Evolutionary conservation across 768 basidiomycete species (phyloP).

Genomic region (Calvatia gigantea): DNA sequence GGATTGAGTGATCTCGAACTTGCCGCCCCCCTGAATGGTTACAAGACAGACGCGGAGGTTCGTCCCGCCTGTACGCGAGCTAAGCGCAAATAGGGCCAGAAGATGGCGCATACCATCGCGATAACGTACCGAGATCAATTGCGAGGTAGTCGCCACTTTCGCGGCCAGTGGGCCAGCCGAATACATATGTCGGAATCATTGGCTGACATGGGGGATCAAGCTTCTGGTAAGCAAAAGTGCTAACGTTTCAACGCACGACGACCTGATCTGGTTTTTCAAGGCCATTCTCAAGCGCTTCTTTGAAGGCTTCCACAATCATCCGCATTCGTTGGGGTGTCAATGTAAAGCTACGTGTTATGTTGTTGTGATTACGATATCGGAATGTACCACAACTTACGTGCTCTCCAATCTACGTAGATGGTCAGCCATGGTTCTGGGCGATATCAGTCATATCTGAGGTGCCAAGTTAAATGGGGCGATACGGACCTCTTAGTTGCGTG

Average conservation of each 20-base stretch:
- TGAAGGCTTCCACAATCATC: constrained; percentile 96
- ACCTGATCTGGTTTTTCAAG: constrained; percentile 78
- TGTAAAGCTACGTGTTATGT: constrained; percentile 55
- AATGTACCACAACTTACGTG: constrained; percentile 49
- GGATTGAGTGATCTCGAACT: constrained; percentile 96
- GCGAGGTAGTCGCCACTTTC: constrained; percentile 91
- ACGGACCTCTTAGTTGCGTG: constrained; percentile 91
- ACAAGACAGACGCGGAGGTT: constrained; percentile 99
- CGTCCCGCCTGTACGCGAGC: constrained; percentile 64
- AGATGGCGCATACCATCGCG: constrained; percentile 11
- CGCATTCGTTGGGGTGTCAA: constrained; percentile 90
- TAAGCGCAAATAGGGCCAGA: constrained; percentile 1
- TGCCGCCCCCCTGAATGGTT: constrained; percentile 85
- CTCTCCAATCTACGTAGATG: constrained; percentile 89
- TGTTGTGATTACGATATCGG: constrained; percentile 9
- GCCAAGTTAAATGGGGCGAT: constrained; percentile 9
- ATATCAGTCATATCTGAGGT: constrained; percentile 14
- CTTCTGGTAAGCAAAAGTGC: not conserved
- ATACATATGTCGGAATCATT: constrained; percentile 97
- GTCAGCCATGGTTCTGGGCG: constrained; percentile 83
- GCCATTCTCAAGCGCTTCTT: constrained; percentile 86
- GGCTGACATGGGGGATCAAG: constrained; percentile 45
- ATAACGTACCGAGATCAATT: constrained; percentile 71
- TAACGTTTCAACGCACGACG: constrained; percentile 63
- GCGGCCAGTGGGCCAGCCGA: constrained; percentile 89